These are phyloP conservation scores for Penicillium sumatraense DNA, from an alignment of 2,329 filamentous ascomycete genomes.

Conservation along the genomic window DNA sequence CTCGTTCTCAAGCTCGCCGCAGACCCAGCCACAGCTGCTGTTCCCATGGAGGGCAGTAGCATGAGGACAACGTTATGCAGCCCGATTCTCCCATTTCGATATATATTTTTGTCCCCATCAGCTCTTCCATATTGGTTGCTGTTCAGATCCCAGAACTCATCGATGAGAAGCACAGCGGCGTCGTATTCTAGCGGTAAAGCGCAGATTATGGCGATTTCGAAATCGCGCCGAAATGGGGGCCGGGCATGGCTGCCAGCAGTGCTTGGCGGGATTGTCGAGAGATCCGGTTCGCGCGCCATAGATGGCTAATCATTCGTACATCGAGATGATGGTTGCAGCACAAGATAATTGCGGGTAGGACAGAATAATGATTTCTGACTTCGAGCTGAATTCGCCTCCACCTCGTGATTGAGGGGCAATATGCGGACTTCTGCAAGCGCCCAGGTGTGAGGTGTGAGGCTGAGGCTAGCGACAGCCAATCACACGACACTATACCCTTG, in stretches of 20 bases:
- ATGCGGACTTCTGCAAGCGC: no score
- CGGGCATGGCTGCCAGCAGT: background rate
- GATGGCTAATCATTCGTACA: no score
- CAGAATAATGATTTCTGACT: no score
- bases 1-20: constrained; percentile 37
- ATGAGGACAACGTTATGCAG: constrained; percentile 22
- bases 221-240: constrained; percentile 9
- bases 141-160: constrained; percentile 29
- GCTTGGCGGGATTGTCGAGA: no score
- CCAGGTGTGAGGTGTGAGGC: no score
- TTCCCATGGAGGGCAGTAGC: constrained; percentile 22
- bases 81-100: constrained; percentile 20
- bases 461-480: no score
- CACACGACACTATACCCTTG: no score
- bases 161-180: constrained; percentile 27
- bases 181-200: constrained; percentile 33
- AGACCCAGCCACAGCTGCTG: constrained; percentile 22
- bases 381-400: no score
- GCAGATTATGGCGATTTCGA: constrained; percentile 38
- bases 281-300: no score
- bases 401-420: no score
- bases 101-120: constrained; percentile 17
- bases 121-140: constrained; percentile 23
- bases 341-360: no score
- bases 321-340: no score